phyloP scores from a whole-genome alignment of 108 stramenopile species.

The Schizochytrium sp. region DNA sequence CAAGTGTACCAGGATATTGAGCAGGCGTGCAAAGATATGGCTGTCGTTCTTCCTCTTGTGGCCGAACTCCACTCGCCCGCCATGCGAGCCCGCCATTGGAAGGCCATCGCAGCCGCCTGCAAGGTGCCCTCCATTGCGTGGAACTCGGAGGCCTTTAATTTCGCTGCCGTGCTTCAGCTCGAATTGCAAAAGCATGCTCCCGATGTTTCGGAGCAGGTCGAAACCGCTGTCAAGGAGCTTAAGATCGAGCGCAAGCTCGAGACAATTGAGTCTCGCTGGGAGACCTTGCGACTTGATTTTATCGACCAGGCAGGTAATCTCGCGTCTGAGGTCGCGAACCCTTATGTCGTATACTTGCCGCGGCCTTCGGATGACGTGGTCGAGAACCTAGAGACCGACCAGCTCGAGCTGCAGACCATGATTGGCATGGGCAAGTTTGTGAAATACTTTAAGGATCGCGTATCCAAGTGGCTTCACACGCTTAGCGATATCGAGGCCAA shows the following conservation, averaged over 20 bases:
- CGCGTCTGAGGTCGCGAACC: slow-evolving; percentile 39
- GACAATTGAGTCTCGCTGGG: slow-evolving; percentile 66
- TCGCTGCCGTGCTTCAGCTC: slow-evolving; percentile 63
- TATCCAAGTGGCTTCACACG: slow-evolving; percentile 66
- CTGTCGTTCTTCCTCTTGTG: slow-evolving; percentile 64
- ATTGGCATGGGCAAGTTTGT: slow-evolving; percentile 82
- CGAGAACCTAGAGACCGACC: slow-evolving; percentile 70
- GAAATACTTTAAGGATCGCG: slow-evolving; percentile 72
- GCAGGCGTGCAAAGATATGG: slow-evolving; percentile 69
- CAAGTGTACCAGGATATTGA: slow-evolving; percentile 69
- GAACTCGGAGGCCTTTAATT: slow-evolving; percentile 44
- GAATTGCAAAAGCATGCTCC: slow-evolving; percentile 64
- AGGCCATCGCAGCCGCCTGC: slow-evolving; percentile 62
- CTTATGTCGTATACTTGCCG: slow-evolving; percentile 44
- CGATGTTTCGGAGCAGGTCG: slow-evolving; percentile 70
- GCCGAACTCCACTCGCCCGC: slow-evolving; percentile 66
- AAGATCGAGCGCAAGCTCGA: slow-evolving; percentile 77
- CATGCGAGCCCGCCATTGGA: slow-evolving; percentile 72
- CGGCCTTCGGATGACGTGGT: slow-evolving; percentile 69
- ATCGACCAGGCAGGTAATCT: slow-evolving; percentile 38
- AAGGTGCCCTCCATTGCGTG: slow-evolving; percentile 64
- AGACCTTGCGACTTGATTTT: slow-evolving; percentile 61
- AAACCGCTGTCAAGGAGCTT: slow-evolving; percentile 73
- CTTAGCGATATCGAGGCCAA: slow-evolving; percentile 68
- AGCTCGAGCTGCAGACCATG: slow-evolving; percentile 80